These are phyloP conservation scores for Capsicum rhomboideum DNA, from an alignment of 257 asterid species.

Conservation along the genomic window DNA sequence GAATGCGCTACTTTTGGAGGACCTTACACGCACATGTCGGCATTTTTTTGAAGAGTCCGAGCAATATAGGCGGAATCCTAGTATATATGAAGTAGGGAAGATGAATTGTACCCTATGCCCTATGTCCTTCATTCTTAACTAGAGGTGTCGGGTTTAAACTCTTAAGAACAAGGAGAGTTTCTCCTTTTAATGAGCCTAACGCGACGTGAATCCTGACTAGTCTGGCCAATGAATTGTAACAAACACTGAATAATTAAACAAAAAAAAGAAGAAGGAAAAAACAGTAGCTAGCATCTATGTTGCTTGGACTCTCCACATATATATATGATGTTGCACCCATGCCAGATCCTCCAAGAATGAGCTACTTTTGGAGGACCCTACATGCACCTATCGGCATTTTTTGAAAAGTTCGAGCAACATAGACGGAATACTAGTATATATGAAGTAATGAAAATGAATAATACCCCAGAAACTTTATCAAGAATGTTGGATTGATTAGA, in stretches of 20 bases:
- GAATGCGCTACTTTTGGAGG: too few relatives aligned
- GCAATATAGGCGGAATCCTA: accelerated
- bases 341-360: too few relatives aligned
- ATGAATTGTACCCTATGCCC: too few relatives aligned
- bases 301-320: background rate
- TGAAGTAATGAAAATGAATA: background rate
- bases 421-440: too few relatives aligned
- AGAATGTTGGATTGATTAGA: slow-evolving; percentile 8
- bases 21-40: background rate
- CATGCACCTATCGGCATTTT: background rate
- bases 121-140: background rate
- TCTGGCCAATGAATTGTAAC: too few relatives aligned
- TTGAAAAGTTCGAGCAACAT: background rate
- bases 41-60: background rate
- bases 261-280: too few relatives aligned
- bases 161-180: background rate
- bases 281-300: background rate
- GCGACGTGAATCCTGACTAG: background rate
- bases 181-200: background rate
- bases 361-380: background rate
- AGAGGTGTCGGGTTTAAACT: background rate
- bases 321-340: background rate
- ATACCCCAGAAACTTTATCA: slow-evolving; percentile 20
- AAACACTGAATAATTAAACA: too few relatives aligned
- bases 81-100: too few relatives aligned